Evolutionary conservation across 2,329 filamentous ascomycete genomes (phyloP).

Genomic region (Hymenoscyphus albidus): DNA sequence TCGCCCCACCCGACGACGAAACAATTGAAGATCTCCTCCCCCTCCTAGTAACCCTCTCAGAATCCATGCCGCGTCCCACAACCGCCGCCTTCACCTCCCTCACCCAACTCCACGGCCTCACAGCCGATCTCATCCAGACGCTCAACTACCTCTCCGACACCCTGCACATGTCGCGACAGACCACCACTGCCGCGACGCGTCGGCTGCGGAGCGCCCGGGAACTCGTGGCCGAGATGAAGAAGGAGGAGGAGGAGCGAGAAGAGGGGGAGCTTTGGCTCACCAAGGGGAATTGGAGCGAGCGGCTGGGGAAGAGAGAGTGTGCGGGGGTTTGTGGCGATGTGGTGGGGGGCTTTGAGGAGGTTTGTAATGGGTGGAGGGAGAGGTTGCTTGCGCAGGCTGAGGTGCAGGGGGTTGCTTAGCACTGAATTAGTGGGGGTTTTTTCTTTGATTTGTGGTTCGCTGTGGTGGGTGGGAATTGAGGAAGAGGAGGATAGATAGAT

Average conservation of each 20-base stretch:
- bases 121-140: conserved; percentile 70
- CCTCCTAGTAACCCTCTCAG: conserved; percentile 59
- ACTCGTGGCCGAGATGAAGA: conserved; percentile 77
- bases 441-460: too few relatives aligned
- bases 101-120: conserved; percentile 64
- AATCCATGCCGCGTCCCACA: conserved; percentile 62
- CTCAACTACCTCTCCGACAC: conserved; percentile 86
- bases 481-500: too few relatives aligned
- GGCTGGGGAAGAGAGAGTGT: conserved; percentile 73
- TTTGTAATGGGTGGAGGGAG: conserved; percentile 80
- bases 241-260: conserved; percentile 77
- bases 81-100: conserved; percentile 63
- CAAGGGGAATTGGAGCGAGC: conserved; percentile 76
- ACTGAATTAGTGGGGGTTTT: too few relatives aligned
- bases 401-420: background rate
- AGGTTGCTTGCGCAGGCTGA: conserved; percentile 61
- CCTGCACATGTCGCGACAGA: conserved; percentile 89
- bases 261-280: conserved; percentile 80
- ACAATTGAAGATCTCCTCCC: conserved; percentile 67
- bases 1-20: conserved; percentile 58
- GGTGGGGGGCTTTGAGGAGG: conserved; percentile 85
- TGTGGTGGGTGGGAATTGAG: too few relatives aligned
- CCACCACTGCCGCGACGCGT: conserved; percentile 75
- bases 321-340: conserved; percentile 82
- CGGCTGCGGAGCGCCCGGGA: conserved; percentile 78